These are phyloP conservation scores for Withania somnifera DNA, from an alignment of 305 asterid genomes.

Conservation along the genomic window DNA sequence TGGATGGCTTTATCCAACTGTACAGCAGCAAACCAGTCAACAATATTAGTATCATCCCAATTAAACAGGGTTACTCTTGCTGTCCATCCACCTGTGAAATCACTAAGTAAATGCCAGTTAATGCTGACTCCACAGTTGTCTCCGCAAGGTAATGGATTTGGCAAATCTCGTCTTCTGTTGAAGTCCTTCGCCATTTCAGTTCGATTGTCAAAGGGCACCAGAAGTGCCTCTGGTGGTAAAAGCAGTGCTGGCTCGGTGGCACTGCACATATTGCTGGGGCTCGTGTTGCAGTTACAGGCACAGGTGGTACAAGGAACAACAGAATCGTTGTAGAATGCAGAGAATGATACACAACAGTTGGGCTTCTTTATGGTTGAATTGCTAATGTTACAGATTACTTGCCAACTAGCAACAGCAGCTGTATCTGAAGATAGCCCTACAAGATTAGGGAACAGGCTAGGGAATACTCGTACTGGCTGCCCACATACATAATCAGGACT, in stretches of 20 bases:
- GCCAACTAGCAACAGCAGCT: slow-evolving; percentile 55
- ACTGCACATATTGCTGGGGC: slow-evolving; percentile 25
- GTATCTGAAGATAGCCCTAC: slow-evolving; percentile 36
- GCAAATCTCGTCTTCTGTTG: slow-evolving; percentile 21
- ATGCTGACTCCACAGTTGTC: slow-evolving; percentile 68
- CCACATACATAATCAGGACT: slow-evolving; percentile 43
- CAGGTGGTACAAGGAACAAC: slow-evolving; percentile 70
- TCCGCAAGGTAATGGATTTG: slow-evolving; percentile 55
- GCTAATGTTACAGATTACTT: slow-evolving; percentile 48
- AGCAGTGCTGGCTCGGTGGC: slow-evolving; percentile 39
- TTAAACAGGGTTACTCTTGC: slow-evolving; percentile 63
- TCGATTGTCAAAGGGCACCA: slow-evolving; percentile 60
- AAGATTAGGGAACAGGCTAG: slow-evolving; percentile 43
- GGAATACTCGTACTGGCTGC: slow-evolving; percentile 43
- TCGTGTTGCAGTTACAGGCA: slow-evolving; percentile 49
- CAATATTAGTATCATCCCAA: slow-evolving; percentile 40
- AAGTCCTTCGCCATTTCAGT: slow-evolving; percentile 22
- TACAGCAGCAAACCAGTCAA: slow-evolving; percentile 55
- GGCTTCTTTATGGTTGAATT: slow-evolving; percentile 18
- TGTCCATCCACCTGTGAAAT: slow-evolving; percentile 52
- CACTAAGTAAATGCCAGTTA: slow-evolving; percentile 58
- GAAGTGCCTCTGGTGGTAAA: slow-evolving; percentile 46
- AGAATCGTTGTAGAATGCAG: slow-evolving; percentile 59
- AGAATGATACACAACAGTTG: slow-evolving; percentile 62
- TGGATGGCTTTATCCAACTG: slow-evolving; percentile 39